phyloP scores from a whole-genome alignment of 768 basidiomycete species.

The Fibroporia radiculosa region DNA sequence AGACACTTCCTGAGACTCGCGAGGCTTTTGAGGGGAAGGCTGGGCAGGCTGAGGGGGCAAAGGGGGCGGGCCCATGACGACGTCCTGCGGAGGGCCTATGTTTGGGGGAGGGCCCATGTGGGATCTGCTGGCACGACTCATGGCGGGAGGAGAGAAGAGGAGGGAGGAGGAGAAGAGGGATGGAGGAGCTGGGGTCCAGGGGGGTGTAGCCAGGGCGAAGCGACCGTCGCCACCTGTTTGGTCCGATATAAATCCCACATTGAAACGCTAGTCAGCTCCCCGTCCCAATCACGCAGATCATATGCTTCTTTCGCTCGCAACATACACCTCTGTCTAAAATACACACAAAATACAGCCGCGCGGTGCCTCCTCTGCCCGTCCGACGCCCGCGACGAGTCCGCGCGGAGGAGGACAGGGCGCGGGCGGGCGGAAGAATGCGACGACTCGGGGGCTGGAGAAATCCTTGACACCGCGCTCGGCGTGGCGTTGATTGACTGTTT shows the following conservation, averaged over 20 bases:
- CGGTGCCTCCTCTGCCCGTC: too few species aligned
- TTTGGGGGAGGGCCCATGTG: conserved; percentile 25
- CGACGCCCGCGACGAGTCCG: too few species aligned
- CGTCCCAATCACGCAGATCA: conserved; percentile 7
- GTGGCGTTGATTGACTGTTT: conserved; percentile 24
- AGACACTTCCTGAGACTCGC: conserved; percentile 34
- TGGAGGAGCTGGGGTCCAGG: conserved; percentile 9
- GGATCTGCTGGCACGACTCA: conserved; percentile 8
- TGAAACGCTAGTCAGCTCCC: conserved; percentile 5
- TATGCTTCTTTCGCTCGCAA: conserved; percentile 2
- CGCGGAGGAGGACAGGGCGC: too few species aligned
- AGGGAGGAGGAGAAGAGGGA: conserved; percentile 16
- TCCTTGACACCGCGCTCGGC: conserved; percentile 12
- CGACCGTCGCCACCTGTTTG: conserved; percentile 19
- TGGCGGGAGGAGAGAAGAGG: conserved; percentile 10
- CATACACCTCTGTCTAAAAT: background rate
- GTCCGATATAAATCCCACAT: conserved; percentile 18
- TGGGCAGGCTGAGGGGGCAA: conserved; percentile 27
- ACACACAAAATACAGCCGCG: too few species aligned
- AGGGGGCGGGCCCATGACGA: conserved; percentile 45
- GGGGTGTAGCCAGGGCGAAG: conserved; percentile 16
- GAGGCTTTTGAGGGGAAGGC: conserved; percentile 19
- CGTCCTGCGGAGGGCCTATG: conserved; percentile 36
- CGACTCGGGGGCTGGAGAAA: background rate
- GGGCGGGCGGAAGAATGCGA: background rate